Evolutionary conservation across 495 filamentous ascomycete genomes (phyloP).

Genomic region (Chlorociboria aeruginascens): DNA sequence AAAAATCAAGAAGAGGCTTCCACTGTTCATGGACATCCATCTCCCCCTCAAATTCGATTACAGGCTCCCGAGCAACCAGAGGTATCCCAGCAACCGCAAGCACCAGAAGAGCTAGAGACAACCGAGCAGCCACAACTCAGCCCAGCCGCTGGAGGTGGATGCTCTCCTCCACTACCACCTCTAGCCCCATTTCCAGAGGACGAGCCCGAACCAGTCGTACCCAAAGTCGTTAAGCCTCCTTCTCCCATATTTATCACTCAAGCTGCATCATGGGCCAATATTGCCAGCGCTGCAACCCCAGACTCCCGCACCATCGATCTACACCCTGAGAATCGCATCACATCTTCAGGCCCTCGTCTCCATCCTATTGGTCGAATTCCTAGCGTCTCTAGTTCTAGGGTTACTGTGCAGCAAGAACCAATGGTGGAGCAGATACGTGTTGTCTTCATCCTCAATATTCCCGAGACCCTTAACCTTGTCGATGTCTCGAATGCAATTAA

Average conservation of each 20-base stretch:
- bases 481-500: conserved; percentile 14
- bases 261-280: conserved; percentile 13
- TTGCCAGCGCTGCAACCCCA: conserved; percentile 5
- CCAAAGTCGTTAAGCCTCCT: background rate
- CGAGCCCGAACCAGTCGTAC: background rate
- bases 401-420: background rate
- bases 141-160: background rate
- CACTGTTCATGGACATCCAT: background rate
- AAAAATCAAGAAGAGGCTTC: background rate
- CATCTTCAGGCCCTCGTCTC: background rate
- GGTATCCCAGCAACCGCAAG: background rate
- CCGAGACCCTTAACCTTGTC: conserved; percentile 6
- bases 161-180: background rate
- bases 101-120: background rate
- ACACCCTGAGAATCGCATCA: background rate
- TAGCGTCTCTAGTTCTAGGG: background rate
- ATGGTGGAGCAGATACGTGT: conserved; percentile 11
- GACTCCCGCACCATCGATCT: conserved; percentile 2
- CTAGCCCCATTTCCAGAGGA: background rate
- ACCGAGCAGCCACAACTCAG: background rate
- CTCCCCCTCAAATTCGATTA: background rate
- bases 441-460: conserved; percentile 13
- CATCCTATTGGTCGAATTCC: conserved; percentile 2
- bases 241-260: background rate
- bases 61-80: background rate